Evolutionary conservation across 345 rosid species (phyloP).

Genomic region (Brassica carinata): DNA sequence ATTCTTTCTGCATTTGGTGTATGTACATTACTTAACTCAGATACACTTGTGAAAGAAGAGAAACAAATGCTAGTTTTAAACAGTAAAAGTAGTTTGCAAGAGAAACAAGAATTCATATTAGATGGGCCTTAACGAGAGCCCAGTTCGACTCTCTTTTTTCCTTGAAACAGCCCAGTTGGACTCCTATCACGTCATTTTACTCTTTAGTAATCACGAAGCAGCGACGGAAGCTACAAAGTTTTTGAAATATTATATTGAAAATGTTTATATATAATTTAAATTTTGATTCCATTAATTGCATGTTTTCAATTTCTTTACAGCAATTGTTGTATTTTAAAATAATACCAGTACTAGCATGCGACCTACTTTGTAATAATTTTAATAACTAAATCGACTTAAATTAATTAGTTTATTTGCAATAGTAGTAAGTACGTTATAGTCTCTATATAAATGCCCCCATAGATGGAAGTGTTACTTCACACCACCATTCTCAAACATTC

Average conservation of each 20-base stretch:
- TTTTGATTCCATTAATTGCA: conserved; percentile 4
- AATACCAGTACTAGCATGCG: conserved; percentile 14
- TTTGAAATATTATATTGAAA: background rate
- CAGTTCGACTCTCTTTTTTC: background rate
- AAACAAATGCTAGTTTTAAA: background rate
- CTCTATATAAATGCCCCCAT: conserved; percentile 31
- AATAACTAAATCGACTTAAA: conserved; percentile 19
- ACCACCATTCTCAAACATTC: conserved; percentile 18
- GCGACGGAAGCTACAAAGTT: background rate
- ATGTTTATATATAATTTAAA: background rate
- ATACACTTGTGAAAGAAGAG: background rate
- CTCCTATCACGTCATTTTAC: background rate
- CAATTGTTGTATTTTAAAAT: conserved; percentile 2
- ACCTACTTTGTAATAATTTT: conserved; percentile 25
- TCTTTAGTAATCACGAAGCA: background rate
- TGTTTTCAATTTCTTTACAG: conserved; percentile 15
- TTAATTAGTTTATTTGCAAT: conserved; percentile 24
- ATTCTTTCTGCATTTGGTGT: conserved; percentile 33
- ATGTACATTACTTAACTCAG: conserved; percentile 27
- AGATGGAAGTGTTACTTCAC: conserved; percentile 36
- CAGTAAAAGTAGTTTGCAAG: background rate
- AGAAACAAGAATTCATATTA: background rate
- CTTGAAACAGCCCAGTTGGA: conserved; percentile 1
- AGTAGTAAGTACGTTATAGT: conserved; percentile 9
- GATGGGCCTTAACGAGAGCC: conserved; percentile 18